Conservation (phyloP, 768 basidiomycete species). For the Cystofilobasidium bisporidii region DNA sequence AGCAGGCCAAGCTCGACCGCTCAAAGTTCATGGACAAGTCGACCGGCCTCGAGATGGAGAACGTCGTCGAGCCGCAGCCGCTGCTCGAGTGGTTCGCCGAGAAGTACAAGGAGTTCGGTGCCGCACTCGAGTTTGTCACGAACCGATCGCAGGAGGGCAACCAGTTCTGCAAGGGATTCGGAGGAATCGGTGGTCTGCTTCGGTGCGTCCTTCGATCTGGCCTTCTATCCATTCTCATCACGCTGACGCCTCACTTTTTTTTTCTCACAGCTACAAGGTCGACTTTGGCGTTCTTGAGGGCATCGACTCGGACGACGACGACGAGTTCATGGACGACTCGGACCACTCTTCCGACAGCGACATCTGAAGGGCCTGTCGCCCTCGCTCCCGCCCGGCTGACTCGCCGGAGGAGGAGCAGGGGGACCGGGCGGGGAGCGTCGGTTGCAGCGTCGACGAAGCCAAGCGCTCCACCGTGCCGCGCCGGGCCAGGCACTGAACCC, state of each 20-base stretch:
- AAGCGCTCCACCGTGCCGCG: background rate
- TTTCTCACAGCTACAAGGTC: conserved; percentile 70
- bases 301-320: conserved; percentile 40
- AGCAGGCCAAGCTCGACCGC: conserved; percentile 76
- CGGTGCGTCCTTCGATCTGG: conserved; percentile 12
- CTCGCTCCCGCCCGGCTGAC: background rate
- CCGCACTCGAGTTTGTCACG: conserved; percentile 89
- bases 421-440: background rate
- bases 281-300: conserved; percentile 72
- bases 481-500: conserved; percentile 6
- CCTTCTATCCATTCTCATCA: background rate
- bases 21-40: conserved; percentile 94
- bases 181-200: conserved; percentile 89
- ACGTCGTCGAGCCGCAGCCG: conserved; percentile 63
- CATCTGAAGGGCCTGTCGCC: background rate
- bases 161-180: conserved; percentile 97
- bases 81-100: conserved; percentile 98
- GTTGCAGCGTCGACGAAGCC: background rate
- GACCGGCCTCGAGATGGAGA: conserved; percentile 93
- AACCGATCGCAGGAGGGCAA: conserved; percentile 94
- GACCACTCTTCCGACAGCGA: conserved; percentile 35
- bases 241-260: background rate
- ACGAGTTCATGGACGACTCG: conserved; percentile 40
- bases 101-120: conserved; percentile 96
- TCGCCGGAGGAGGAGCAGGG: background rate